Base-by-base conservation (phyloP, 305 asterid species). In the Fraxinus platypoda region DNA sequence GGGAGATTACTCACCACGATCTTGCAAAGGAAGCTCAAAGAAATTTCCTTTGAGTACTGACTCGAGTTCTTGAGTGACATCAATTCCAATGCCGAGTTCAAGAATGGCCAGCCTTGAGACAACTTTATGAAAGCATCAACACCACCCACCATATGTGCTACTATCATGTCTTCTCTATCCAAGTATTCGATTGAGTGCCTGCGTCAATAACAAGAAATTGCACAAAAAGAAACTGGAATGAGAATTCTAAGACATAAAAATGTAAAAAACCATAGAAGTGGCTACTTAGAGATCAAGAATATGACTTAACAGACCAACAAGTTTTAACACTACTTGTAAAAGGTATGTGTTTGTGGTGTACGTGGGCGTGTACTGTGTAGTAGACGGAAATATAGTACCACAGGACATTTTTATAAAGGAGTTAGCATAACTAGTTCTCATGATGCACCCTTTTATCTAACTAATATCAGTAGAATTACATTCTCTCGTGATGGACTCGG, bases 81-180 rank as follows among this genome's bases (percentile, higher is more conserved):
- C 82, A 95, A 86, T 86, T 87, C 91, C 91, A 95, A 85, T 30
- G 90, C 84, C 73, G 84, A 81, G 83, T 87, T 86, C 68, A 87
- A 88, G 23, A 92, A 70, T 19, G 99, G 99, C 99, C 99, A 95
- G 76, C 97, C 97, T 80, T 89, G 97, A 87, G 97, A 88, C 74
- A 91, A 85, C 87, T 91, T 94, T 81, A 95, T 86, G 87, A 91
- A 89, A 85, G 97, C 98, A 87, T 94, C 98, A 77, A 94, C 78
- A 73, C 94, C 98, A 34, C 97, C 97, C 54, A 88, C 88, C 90
- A 94, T 76, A 86, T 91, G 98, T 86, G 95, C 99, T 83, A 92
- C 86, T 81, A 95, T 84, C 8, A 77, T 88, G 86, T 90, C 95
- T 54, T 94, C 98, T 88, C 89, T 88, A 73, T 91, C 97, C 80